Percentiles rank a stretch among this genome's conserved stretches.
Conservation (phyloP, 495 filamentous ascomycete species). For the Neurospora hispaniola region DNA sequence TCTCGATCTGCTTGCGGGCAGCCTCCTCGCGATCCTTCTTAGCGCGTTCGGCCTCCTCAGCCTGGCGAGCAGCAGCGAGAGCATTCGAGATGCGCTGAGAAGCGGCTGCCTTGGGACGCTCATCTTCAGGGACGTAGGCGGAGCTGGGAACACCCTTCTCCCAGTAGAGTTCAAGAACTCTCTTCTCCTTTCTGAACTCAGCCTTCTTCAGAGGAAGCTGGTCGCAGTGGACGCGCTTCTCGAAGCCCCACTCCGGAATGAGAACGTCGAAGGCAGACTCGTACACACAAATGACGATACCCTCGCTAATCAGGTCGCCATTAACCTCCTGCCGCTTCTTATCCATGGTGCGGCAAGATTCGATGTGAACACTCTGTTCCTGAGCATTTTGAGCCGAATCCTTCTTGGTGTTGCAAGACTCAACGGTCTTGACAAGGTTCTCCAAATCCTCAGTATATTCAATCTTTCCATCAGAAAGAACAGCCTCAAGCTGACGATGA, state of each 20-base stretch:
- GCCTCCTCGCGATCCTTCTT: constrained; percentile 78
- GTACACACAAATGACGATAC: constrained; percentile 94
- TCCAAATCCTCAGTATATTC: constrained; percentile 89
- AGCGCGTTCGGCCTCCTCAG: constrained; percentile 66
- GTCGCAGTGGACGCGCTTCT: constrained; percentile 98
- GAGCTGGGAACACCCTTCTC: constrained; percentile 98
- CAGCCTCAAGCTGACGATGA: constrained; percentile 85
- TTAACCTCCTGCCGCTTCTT: constrained; percentile 72
- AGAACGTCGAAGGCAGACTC: constrained; percentile 98
- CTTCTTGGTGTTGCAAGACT: constrained; percentile 97
- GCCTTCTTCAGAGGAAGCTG: constrained; percentile 97
- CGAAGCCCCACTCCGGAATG: constrained; percentile 96
- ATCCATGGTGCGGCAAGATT: constrained; percentile 91
- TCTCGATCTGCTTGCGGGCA: constrained; percentile 82
- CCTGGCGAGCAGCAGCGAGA: constrained; percentile 63
- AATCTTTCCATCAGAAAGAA: constrained; percentile 68
- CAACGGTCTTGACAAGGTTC: constrained; percentile 79
- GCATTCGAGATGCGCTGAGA: constrained; percentile 60
- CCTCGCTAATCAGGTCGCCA: constrained; percentile 91
- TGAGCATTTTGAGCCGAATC: constrained; percentile 95
- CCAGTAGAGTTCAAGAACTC: constrained; percentile 94
- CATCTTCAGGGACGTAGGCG: constrained; percentile 92
- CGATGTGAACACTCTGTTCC: constrained; percentile 97
- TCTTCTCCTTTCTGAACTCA: constrained; percentile 90
- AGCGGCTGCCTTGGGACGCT: constrained; percentile 71